These are phyloP conservation scores for Chytriomyces hyalinus DNA, from an alignment of 192 early-diverging fungal genomes.

Conservation along the genomic window DNA sequence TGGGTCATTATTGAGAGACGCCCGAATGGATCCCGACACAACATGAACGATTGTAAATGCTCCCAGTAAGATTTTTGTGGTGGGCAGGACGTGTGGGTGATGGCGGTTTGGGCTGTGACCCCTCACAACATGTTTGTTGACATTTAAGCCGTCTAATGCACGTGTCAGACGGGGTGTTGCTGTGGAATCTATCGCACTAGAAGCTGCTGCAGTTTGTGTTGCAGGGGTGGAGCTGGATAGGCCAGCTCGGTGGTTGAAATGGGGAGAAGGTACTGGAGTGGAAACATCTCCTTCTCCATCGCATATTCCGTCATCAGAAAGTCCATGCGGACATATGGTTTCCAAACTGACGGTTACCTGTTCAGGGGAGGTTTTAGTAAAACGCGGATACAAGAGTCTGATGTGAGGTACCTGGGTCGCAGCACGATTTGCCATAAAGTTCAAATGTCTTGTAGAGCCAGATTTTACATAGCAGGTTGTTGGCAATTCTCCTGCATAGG, in stretches of 20 bases:
- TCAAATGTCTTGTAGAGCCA: constrained; percentile 40
- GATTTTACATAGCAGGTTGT: constrained; percentile 44
- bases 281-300: constrained; percentile 40
- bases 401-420: not conserved
- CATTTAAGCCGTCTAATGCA: not conserved
- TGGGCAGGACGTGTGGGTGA: constrained; percentile 34
- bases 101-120: constrained; percentile 17
- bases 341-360: constrained; percentile 44
- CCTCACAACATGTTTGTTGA: not conserved
- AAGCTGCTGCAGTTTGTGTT: not conserved
- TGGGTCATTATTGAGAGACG: constrained; percentile 37
- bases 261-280: constrained; percentile 22
- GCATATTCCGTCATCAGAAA: constrained; percentile 44
- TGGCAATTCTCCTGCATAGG: constrained; percentile 61
- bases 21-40: constrained; percentile 55
- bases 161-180: not conserved
- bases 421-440: constrained; percentile 49
- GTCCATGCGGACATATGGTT: constrained; percentile 53
- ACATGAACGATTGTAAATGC: constrained; percentile 64
- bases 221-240: not conserved
- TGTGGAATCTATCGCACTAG: not conserved
- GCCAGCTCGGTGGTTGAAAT: not conserved
- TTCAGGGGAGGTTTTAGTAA: not conserved
- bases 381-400: not conserved
- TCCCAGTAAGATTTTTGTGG: constrained; percentile 58